Evolutionary conservation across 257 asterid genomes (phyloP).

Genomic region (Petunia secreta): DNA sequence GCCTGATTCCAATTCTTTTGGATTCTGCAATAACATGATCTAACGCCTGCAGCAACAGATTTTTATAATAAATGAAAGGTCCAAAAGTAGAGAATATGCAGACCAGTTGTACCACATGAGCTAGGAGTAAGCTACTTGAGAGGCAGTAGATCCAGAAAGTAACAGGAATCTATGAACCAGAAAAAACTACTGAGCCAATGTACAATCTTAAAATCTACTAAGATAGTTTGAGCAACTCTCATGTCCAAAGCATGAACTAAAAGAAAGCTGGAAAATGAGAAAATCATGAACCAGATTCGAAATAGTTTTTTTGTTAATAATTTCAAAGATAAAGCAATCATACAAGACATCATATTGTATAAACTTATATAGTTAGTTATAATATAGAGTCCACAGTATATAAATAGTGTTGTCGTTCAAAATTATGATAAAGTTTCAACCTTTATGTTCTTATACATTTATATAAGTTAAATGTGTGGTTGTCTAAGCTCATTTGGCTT

Average conservation of each 20-base stretch:
- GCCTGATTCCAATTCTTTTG: conserved; percentile 69
- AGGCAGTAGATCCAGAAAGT: background rate
- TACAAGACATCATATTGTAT: background rate
- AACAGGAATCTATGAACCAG: background rate
- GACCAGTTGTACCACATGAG: background rate
- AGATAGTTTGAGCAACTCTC: background rate
- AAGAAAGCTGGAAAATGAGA: background rate
- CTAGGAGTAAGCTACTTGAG: background rate
- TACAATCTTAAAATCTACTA: background rate
- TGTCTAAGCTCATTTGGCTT: no score
- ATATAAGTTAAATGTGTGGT: no score
- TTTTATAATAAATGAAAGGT: background rate
- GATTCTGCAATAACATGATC: conserved; percentile 96
- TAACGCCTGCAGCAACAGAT: conserved; percentile 58
- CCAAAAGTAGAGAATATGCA: background rate
- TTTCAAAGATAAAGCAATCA: conserved; percentile 4
- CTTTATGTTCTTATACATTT: no score
- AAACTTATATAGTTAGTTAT: no score
- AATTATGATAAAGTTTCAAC: no score
- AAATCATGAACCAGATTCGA: background rate
- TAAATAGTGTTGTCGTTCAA: no score
- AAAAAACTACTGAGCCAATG: background rate
- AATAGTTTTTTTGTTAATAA: background rate
- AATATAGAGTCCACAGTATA: no score
- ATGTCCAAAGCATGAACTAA: background rate